These are phyloP conservation scores for Aspergillaceae sp. DNA, from an alignment of 2,329 filamentous ascomycete genomes.

Conservation along the genomic window DNA sequence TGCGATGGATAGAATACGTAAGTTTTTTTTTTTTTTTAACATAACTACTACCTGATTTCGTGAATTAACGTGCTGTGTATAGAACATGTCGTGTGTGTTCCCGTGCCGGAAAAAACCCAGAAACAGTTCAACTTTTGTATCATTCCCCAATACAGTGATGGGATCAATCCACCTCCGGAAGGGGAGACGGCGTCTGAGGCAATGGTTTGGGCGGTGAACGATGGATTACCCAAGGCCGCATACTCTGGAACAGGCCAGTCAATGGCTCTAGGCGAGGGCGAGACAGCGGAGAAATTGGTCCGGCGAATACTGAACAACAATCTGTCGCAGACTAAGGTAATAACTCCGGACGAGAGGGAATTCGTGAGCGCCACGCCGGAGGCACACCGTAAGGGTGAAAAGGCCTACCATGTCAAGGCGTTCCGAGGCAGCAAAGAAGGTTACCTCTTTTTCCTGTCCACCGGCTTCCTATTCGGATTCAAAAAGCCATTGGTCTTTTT, in stretches of 20 bases:
- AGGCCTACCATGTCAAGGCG: slow-evolving; percentile 56
- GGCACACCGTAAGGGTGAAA: slow-evolving; percentile 54
- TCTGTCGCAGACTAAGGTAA: slow-evolving; percentile 39
- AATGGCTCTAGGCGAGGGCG: slow-evolving; percentile 36
- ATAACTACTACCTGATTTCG: neutral
- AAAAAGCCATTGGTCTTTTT: slow-evolving; percentile 59
- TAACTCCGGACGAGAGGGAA: slow-evolving; percentile 48
- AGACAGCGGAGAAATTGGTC: slow-evolving; percentile 39
- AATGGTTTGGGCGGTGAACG: slow-evolving; percentile 53
- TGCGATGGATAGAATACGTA: slow-evolving; percentile 41
- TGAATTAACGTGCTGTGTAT: no score
- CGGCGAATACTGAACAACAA: slow-evolving; percentile 42
- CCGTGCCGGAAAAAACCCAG: slow-evolving; percentile 56
- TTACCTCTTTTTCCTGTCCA: slow-evolving; percentile 54
- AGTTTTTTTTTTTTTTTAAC: slow-evolving; percentile 12
- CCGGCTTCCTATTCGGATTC: slow-evolving; percentile 56
- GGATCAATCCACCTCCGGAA: slow-evolving; percentile 39
- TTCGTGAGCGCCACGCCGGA: slow-evolving; percentile 54
- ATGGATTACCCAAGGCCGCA: slow-evolving; percentile 42
- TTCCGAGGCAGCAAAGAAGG: slow-evolving; percentile 59
- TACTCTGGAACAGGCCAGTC: slow-evolving; percentile 36
- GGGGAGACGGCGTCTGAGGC: slow-evolving; percentile 41
- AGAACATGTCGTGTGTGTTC: slow-evolving; percentile 53
- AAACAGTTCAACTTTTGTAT: slow-evolving; percentile 56
- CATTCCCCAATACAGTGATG: slow-evolving; percentile 45